These are phyloP conservation scores for Cafeteria roenbergensis DNA, from an alignment of 108 stramenopile genomes.

Conservation along the genomic window DNA sequence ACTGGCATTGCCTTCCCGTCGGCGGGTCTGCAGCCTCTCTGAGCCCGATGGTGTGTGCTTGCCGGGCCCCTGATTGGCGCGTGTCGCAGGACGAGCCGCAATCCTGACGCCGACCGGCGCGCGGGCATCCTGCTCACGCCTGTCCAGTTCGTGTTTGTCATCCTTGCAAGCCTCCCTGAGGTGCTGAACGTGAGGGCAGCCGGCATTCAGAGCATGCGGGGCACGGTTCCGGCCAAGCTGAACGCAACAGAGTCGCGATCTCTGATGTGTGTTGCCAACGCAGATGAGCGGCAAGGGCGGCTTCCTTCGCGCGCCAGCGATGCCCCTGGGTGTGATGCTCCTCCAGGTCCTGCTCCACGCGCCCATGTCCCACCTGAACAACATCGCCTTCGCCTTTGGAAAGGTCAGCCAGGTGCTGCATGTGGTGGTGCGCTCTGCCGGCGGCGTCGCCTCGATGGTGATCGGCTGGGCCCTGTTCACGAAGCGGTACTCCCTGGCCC, in stretches of 20 bases:
- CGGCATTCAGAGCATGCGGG: not conserved
- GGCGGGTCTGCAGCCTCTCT: too few relatives aligned
- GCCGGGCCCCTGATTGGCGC: too few relatives aligned
- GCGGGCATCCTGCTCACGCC: not conserved
- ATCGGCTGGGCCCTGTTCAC: not conserved
- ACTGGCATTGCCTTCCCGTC: not conserved
- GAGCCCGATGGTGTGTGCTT: too few relatives aligned
- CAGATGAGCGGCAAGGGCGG: not conserved
- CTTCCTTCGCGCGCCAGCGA: not conserved
- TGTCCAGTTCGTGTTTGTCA: not conserved
- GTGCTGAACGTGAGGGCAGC: not conserved
- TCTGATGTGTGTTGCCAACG: not conserved
- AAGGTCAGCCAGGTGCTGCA: not conserved
- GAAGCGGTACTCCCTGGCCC: not conserved
- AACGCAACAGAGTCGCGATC: not conserved
- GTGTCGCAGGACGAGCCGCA: too few relatives aligned
- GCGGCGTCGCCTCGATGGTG: not conserved
- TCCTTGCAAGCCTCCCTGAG: not conserved
- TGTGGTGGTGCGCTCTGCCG: not conserved
- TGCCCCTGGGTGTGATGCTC: not conserved
- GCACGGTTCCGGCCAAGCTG: not conserved
- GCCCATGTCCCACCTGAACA: not conserved
- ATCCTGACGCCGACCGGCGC: too few relatives aligned
- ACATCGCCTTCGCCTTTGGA: not conserved
- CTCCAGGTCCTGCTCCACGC: not conserved